These are phyloP conservation scores for Wallacemonas sp. DNA, from an alignment of 208 protist species.

Conservation along the genomic window DNA sequence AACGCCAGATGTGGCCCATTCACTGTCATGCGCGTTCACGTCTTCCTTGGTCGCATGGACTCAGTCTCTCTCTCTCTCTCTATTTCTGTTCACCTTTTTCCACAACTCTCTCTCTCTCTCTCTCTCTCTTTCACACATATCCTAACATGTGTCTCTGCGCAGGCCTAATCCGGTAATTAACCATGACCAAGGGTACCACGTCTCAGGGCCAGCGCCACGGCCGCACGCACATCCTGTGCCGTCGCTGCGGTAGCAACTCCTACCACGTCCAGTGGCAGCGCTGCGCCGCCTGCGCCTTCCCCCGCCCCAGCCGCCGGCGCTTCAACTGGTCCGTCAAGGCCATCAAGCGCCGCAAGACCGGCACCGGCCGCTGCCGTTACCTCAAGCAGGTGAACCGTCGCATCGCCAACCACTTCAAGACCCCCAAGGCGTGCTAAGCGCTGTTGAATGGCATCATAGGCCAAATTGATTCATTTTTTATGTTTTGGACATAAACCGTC, in stretches of 20 bases:
- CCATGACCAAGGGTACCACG: slow-evolving; percentile 92
- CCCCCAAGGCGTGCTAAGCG: slow-evolving; percentile 67
- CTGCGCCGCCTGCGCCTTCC: slow-evolving; percentile 98
- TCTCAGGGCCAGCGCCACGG: slow-evolving; percentile 90
- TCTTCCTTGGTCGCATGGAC: too few relatives aligned
- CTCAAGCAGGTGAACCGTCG: slow-evolving; percentile 96
- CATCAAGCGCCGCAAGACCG: slow-evolving; percentile 97
- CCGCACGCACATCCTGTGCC: slow-evolving; percentile 97
- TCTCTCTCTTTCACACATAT: slow-evolving; percentile 13
- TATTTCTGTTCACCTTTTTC: too few relatives aligned
- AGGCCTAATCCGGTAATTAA: slow-evolving; percentile 26
- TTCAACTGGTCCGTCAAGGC: slow-evolving; percentile 98
- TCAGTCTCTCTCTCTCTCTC: too few relatives aligned
- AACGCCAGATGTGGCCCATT: too few relatives aligned
- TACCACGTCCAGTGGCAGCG: slow-evolving; percentile 98
- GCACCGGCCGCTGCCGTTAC: slow-evolving; percentile 98
- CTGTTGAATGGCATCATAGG: background rate
- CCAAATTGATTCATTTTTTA: slow-evolving; percentile 21
- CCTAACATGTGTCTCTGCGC: too few relatives aligned
- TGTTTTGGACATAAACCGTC: slow-evolving; percentile 20
- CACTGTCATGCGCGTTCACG: too few relatives aligned
- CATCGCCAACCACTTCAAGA: slow-evolving; percentile 98
- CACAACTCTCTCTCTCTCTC: slow-evolving; percentile 13
- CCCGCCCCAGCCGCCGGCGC: slow-evolving; percentile 94
- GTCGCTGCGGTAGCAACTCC: slow-evolving; percentile 96